A percentile compares a stretch with the other conserved stretches of the same genome.
Conservation (phyloP, 2,329 filamentous ascomycete genomes). For the Scopulariopsis brevicaulis region DNA sequence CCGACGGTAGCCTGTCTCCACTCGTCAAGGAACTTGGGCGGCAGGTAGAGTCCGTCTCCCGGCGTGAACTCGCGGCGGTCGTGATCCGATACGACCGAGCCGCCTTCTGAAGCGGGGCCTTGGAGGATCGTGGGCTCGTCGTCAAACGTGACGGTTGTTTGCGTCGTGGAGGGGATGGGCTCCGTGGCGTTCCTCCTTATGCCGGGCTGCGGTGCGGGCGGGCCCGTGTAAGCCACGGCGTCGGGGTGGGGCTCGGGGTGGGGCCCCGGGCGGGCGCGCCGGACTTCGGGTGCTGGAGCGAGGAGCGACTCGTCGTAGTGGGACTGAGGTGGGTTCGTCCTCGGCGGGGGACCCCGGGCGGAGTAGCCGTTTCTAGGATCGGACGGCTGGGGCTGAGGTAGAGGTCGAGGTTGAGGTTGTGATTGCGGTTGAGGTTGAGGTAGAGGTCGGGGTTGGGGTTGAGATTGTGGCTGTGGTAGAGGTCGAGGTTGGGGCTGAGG, state of each 20-base stretch:
- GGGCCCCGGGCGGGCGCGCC: background rate
- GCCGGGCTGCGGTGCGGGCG: background rate
- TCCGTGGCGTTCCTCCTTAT: constrained; percentile 3
- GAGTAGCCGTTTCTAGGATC: background rate
- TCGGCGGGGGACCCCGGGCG: background rate
- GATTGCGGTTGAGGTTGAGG: no score
- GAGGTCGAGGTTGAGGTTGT: no score
- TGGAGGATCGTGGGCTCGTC: background rate
- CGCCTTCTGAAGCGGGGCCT: background rate
- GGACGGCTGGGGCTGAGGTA: background rate
- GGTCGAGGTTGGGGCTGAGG: background rate
- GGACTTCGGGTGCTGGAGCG: background rate
- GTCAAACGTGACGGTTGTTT: constrained; percentile 4
- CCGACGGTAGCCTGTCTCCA: constrained; percentile 61
- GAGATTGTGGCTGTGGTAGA: no score
- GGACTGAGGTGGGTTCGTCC: background rate
- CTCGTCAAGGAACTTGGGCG: constrained; percentile 53
- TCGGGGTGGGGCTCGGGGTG: background rate
- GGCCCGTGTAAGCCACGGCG: background rate
- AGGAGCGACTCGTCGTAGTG: background rate
- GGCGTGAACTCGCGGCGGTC: constrained; percentile 15
- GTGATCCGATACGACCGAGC: background rate
- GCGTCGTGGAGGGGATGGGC: constrained; percentile 3
- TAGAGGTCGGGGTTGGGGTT: no score
- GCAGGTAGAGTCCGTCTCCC: constrained; percentile 44